Evolutionary conservation across 75 land plant species (phyloP).

Genomic region (Pinus taeda): DNA sequence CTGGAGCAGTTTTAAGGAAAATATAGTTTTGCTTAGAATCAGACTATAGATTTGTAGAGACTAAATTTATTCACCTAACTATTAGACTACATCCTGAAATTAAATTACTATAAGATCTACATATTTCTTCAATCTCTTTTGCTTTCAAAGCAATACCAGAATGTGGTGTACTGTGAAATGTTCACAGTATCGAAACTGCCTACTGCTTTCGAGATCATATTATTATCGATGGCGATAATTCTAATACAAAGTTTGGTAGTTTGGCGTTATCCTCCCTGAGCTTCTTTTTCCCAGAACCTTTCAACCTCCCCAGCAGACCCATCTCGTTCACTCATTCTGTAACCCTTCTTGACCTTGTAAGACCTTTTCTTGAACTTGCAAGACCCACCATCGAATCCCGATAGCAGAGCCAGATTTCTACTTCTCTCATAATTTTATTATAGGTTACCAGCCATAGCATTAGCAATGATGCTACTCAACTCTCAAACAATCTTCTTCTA

Average conservation of each 20-base stretch:
- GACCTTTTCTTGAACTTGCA: slow-evolving; percentile 84
- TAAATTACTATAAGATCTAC: too few species aligned
- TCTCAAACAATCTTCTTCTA: slow-evolving; percentile 28
- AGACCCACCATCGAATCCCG: slow-evolving; percentile 25
- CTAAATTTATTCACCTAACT: too few species aligned
- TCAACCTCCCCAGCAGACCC: background rate
- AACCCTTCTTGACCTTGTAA: slow-evolving; percentile 71
- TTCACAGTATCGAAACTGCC: background rate
- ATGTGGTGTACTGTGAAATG: background rate
- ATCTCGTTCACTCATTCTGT: background rate
- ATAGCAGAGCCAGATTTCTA: background rate
- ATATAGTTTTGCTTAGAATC: too few species aligned
- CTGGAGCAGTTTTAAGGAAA: too few species aligned
- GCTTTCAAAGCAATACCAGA: too few species aligned
- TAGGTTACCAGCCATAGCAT: background rate
- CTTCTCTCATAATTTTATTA: background rate
- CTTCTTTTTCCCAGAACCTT: slow-evolving; percentile 17
- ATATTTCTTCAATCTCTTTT: too few species aligned
- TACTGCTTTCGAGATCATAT: background rate
- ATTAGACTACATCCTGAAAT: too few species aligned
- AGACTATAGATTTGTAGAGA: too few species aligned
- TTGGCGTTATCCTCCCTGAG: slow-evolving; percentile 66
- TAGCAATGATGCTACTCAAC: slow-evolving; percentile 5
- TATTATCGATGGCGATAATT: too few species aligned
- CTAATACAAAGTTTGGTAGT: background rate